phyloP scores from a whole-genome alignment of 768 basidiomycete species.

The Hemileccinum impolitum region DNA sequence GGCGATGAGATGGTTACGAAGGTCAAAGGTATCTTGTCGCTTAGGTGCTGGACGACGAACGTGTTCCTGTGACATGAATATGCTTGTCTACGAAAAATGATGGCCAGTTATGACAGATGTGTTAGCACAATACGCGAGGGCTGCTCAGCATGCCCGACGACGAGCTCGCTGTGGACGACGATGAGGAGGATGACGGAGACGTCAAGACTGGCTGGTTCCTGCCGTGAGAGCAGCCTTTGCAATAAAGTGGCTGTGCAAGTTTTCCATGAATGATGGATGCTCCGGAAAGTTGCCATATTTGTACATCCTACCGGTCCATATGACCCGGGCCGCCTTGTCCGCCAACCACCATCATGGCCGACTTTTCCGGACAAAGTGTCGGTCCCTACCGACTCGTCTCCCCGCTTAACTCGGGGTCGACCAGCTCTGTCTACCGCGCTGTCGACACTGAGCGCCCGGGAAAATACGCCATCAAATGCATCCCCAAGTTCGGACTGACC shows the following conservation, averaged over 20 bases:
- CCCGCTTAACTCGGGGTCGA: slow-evolving; percentile 69
- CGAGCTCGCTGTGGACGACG: slow-evolving; percentile 12
- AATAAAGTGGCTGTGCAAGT: slow-evolving; percentile 16
- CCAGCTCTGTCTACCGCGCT: slow-evolving; percentile 75
- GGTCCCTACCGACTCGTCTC: slow-evolving; percentile 60
- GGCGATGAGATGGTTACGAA: slow-evolving; percentile 58
- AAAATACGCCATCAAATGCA: slow-evolving; percentile 74
- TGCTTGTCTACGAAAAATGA: background rate
- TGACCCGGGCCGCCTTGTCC: too few relatives aligned
- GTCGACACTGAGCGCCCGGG: slow-evolving; percentile 43
- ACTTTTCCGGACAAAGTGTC: slow-evolving; percentile 49
- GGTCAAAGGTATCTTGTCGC: slow-evolving; percentile 67
- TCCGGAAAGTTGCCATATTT: too few relatives aligned
- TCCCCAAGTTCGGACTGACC: slow-evolving; percentile 55
- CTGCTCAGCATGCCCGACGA: slow-evolving; percentile 17
- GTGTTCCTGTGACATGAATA: slow-evolving; percentile 31
- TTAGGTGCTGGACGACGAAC: slow-evolving; percentile 19
- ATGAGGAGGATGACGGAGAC: slow-evolving; percentile 2
- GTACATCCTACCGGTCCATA: too few relatives aligned
- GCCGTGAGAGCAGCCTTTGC: background rate
- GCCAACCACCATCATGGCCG: slow-evolving; percentile 17
- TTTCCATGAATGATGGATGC: too few relatives aligned
- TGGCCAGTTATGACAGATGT: background rate
- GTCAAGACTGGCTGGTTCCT: too few relatives aligned
- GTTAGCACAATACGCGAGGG: background rate